Conservation (phyloP, 768 basidiomycete genomes). For the Kwoniella heveanensis region DNA sequence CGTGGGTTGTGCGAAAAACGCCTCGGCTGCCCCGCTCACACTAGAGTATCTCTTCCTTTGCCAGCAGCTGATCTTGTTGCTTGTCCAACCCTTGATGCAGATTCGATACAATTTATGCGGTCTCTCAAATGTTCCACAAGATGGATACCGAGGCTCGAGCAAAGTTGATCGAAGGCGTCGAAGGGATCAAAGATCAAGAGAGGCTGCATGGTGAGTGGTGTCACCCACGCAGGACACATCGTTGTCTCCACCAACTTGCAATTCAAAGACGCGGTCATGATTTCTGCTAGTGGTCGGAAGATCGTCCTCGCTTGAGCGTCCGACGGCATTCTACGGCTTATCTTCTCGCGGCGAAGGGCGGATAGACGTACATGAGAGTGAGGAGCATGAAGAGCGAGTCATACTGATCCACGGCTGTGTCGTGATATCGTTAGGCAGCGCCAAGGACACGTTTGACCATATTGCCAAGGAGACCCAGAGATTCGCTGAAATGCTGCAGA, state of each 20-base stretch:
- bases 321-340: too few relatives aligned
- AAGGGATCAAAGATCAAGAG: slow-evolving; percentile 34
- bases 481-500: slow-evolving; percentile 21
- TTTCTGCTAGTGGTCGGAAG: too few relatives aligned
- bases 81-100: not conserved
- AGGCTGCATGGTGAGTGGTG: slow-evolving; percentile 35
- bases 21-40: too few relatives aligned
- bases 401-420: too few relatives aligned
- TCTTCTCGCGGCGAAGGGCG: too few relatives aligned
- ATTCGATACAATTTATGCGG: slow-evolving; percentile 22
- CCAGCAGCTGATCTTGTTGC: not conserved
- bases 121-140: slow-evolving; percentile 26
- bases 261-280: too few relatives aligned
- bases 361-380: too few relatives aligned
- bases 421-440: not conserved
- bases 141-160: slow-evolving; percentile 21
- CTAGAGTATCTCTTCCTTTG: too few relatives aligned
- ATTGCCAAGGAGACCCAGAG: slow-evolving; percentile 31
- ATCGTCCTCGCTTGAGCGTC: too few relatives aligned
- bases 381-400: too few relatives aligned
- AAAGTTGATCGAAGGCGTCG: slow-evolving; percentile 29
- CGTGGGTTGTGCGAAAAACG: slow-evolving; percentile 13
- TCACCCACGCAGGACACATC: not conserved
- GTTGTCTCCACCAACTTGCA: too few relatives aligned
- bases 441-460: slow-evolving; percentile 16